These are phyloP conservation scores for Tephrocybe sp. DNA, from an alignment of 768 basidiomycete genomes.

Conservation along the genomic window DNA sequence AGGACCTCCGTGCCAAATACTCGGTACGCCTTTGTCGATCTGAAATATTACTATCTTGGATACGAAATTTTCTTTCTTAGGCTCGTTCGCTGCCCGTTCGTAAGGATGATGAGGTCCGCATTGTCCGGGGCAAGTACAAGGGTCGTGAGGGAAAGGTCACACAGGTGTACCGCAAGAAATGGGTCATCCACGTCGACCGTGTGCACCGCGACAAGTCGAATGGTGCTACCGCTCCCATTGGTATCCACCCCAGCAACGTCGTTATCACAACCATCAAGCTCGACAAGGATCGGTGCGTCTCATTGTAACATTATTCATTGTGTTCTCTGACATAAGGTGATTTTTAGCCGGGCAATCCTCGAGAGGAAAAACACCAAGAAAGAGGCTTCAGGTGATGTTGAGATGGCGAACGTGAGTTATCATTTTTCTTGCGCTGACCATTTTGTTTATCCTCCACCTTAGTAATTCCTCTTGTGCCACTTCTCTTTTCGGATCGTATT, in stretches of 20 bases:
- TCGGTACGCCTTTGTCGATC: constrained; percentile 53
- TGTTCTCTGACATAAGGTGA: constrained; percentile 6
- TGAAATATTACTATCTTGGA: background rate
- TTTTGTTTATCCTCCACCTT: constrained; percentile 12
- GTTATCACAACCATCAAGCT: constrained; percentile 91
- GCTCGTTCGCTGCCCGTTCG: constrained; percentile 90
- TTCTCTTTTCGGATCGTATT: constrained; percentile 23
- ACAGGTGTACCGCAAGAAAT: constrained; percentile 98
- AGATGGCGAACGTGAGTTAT: constrained; percentile 74
- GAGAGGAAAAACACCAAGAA: constrained; percentile 83
- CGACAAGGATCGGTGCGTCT: constrained; percentile 78
- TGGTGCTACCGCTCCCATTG: constrained; percentile 90
- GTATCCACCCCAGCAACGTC: constrained; percentile 95
- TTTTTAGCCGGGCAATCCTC: constrained; percentile 71
- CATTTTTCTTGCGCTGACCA: background rate
- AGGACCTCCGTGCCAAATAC: constrained; percentile 92
- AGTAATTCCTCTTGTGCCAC: constrained; percentile 28
- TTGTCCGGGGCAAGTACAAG: constrained; percentile 98
- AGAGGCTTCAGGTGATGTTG: constrained; percentile 53
- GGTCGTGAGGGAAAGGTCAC: constrained; percentile 98
- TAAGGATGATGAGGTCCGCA: constrained; percentile 97
- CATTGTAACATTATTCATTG: background rate
- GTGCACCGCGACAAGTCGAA: constrained; percentile 98
- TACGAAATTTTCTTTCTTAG: constrained; percentile 35
- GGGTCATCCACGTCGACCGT: constrained; percentile 98